Conservation (phyloP, 495 filamentous ascomycete species). For the Penicillium lagena region DNA sequence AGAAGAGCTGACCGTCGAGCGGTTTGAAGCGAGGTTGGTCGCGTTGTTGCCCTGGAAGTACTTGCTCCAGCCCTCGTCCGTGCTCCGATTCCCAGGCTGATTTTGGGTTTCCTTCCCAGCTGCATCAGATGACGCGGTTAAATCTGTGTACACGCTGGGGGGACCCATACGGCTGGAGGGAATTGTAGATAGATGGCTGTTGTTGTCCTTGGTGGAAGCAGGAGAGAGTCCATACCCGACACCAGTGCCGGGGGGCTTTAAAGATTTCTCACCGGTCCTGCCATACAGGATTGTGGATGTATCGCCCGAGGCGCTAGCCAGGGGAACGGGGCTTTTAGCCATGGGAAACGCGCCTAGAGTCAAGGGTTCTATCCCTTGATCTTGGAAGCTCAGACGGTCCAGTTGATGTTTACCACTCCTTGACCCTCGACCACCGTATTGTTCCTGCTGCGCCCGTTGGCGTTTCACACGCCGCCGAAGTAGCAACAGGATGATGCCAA, state of each 20-base stretch:
- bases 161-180: constrained; percentile 23
- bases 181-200: constrained; percentile 28
- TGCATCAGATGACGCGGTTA: too few species aligned
- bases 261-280: constrained; percentile 30
- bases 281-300: constrained; percentile 41
- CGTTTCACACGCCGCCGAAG: constrained; percentile 58
- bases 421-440: constrained; percentile 40
- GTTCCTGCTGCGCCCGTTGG: constrained; percentile 45
- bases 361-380: constrained; percentile 51
- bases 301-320: constrained; percentile 40
- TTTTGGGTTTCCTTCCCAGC: not conserved
- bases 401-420: constrained; percentile 40
- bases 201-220: constrained; percentile 6
- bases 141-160: constrained; percentile 16
- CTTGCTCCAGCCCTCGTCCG: constrained; percentile 53
- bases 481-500: constrained; percentile 62
- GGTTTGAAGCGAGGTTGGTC: constrained; percentile 30
- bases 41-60: constrained; percentile 52
- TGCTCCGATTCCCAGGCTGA: constrained; percentile 39
- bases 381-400: constrained; percentile 56
- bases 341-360: constrained; percentile 37
- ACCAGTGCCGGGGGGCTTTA: constrained; percentile 17
- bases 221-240: constrained; percentile 15
- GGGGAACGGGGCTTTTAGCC: constrained; percentile 34
- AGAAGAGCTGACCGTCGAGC: constrained; percentile 19